Percentiles rank a stretch among this genome's conserved stretches.
phyloP scores from a whole-genome alignment of 2,329 filamentous ascomycete species.

The Calycina marina region DNA sequence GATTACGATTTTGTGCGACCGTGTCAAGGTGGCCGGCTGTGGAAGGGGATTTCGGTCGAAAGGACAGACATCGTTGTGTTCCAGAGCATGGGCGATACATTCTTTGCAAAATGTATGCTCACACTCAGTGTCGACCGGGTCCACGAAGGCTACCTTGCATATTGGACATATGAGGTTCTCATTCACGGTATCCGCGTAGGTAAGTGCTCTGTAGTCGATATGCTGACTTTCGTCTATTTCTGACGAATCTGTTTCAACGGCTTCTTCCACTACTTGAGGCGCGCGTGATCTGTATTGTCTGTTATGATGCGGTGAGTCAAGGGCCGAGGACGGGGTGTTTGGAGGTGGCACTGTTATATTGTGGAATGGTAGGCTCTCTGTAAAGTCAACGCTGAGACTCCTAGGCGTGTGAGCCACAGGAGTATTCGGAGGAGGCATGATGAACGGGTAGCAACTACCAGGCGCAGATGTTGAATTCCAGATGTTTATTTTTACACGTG shows the following conservation, averaged over 20 bases:
- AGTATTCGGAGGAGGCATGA: constrained; percentile 6
- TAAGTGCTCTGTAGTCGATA: constrained; percentile 23
- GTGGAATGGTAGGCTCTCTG: not conserved
- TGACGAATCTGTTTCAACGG: not conserved
- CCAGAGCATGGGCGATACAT: constrained; percentile 34
- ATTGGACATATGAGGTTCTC: constrained; percentile 27
- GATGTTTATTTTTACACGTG: too few relatives aligned
- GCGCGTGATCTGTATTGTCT: not conserved
- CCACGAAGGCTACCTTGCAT: constrained; percentile 45
- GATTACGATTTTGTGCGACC: constrained; percentile 31
- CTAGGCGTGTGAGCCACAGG: constrained; percentile 6
- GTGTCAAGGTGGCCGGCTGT: constrained; percentile 20
- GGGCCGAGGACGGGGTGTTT: constrained; percentile 1
- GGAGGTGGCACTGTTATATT: not conserved
- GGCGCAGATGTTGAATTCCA: too few relatives aligned
- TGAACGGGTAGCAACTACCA: too few relatives aligned
- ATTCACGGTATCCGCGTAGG: constrained; percentile 23
- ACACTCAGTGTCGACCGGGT: constrained; percentile 45
- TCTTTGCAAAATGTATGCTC: constrained; percentile 50
- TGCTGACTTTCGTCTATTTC: constrained; percentile 11
- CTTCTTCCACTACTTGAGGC: not conserved
- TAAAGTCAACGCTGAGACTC: constrained; percentile 1
- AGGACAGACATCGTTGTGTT: constrained; percentile 34
- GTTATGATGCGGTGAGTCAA: not conserved
- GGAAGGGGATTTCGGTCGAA: constrained; percentile 37